Base-by-base conservation (phyloP, 345 rosid genomes). In the Rhodomyrtus tomentosa region DNA sequence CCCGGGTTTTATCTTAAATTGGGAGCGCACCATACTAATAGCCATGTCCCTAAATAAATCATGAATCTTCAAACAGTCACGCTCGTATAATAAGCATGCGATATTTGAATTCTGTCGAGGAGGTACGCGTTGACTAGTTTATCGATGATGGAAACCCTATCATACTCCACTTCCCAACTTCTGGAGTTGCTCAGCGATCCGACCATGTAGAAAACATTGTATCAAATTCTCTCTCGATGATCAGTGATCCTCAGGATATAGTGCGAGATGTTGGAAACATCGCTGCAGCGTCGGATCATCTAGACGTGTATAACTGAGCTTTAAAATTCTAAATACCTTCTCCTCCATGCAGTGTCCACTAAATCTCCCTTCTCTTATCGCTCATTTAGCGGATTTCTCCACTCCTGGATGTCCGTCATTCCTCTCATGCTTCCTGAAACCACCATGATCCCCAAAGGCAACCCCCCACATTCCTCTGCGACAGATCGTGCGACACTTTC, bases 41-140 rank as follows among this genome's bases (percentile, higher is more conserved):
- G 87, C 87, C 88, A 87, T 88, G 27, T 85, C 90, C 8, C 88
- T 76, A 1, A 86, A 72, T n/a, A 86, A 50, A 58, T 83, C 83
- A 76, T 88, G 87, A 83, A 88, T 83, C 53, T 83, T 81, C 16
- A 88, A 85, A 53, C 8, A 22, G 5, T 24, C 5, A 4, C 3
- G 6, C 1, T 6, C 21, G 7, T 48, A 56, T 48, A 56, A 27
- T 10, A 53, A 32, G 32, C 74, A 7, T 32, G 59, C 13, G 76
- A 68, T 36, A 68, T 68, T 32, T 4, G 36, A 59, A 20, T 68
- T 20, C 20, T 56, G 36, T 88, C 86, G 7, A 89, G 56, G 29
- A 89, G 84, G 55, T 85, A 81, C 3, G 13, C 81, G 6, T 58
- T 85, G 50, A 50, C 73, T 22, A 83, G 81, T 45, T 36, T 45